Base-by-base conservation (phyloP, 352 stramenopile genomes). In the Blastocystis sp. region DNA sequence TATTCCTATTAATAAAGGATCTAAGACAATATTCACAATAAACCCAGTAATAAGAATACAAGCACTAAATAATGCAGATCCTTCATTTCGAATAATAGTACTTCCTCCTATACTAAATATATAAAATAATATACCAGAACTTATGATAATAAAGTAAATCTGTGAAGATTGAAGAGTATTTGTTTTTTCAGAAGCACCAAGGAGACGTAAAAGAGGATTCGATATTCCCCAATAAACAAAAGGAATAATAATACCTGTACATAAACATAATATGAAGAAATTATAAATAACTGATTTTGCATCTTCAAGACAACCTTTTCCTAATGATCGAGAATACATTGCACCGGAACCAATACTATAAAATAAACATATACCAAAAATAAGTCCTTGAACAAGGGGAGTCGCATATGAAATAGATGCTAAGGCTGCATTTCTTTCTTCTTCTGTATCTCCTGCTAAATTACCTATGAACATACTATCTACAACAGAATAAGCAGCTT, bases 61-160 rank as follows among this genome's bases (percentile, higher is more conserved):
- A 46, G 35, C 44, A 34, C 35, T 47, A 24, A 44, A 45, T 19
- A 58, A 4, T 30, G 48, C 48, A 58, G 48, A 16, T 44, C 48
- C 48, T 45, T 58, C 48, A n/a, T 39, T 39, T 43, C 48, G 30
- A 35, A 58, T 58, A 21, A 58, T n/a, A 58, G 44, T 58, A n/a
- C 47, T 58, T 7, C 35, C 47, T 21, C 23, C 48, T 30, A 47
- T 47, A 27, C 48, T 47, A n/a, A 58, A 58, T 35, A 47, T 58
- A 27, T 58, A 58, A n/a, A 58, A 25, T 24, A 58, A 47, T 9
- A 47, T 39, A 13, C 10, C 48, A 24, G 44, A 58, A 35, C 44
- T 58, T 9, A 58, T 24, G 16, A 39, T 35, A 11, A 24, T 16
- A 30, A 58, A 47, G 10, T 58, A 58, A 18, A 47, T 46, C 13